Evolutionary conservation across 345 rosid genomes (phyloP).

Genomic region (Isatis tinctoria): DNA sequence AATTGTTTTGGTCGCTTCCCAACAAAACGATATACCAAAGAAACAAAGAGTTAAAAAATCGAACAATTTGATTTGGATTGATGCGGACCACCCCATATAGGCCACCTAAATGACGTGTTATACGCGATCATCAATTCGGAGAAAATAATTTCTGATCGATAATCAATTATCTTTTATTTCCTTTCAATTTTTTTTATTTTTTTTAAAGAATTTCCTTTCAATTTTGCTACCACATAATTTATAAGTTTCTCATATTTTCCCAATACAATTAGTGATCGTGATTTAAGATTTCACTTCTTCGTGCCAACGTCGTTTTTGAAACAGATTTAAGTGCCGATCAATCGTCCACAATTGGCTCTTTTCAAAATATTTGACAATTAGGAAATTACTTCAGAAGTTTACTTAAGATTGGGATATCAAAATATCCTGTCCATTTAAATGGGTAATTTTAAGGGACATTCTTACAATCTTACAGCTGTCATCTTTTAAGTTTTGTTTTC

Average conservation of each 20-base stretch:
- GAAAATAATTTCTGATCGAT: not conserved
- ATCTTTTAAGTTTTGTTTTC: not conserved
- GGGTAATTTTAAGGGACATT: not conserved
- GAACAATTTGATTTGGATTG: not conserved
- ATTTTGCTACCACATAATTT: not conserved
- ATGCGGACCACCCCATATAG: not conserved
- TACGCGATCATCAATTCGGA: not conserved
- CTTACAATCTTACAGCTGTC: not conserved
- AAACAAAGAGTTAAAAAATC: not conserved
- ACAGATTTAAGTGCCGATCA: not conserved
- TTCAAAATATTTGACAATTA: not conserved
- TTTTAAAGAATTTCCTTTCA: not conserved
- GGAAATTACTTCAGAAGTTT: not conserved
- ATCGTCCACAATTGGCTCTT: too few species aligned
- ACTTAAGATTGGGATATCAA: not conserved
- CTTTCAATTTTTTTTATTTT: too few species aligned
- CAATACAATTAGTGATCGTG: not conserved
- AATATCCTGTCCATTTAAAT: not conserved
- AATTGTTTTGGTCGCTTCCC: not conserved
- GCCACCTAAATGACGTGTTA: slow-evolving; percentile 13
- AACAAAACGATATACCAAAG: slow-evolving; percentile 11
- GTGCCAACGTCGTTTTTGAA: not conserved
- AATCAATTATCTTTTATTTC: not conserved
- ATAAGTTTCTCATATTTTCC: not conserved
- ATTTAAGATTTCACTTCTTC: not conserved